Base-by-base conservation (phyloP, 441 rosid species). In the Lepidium campestre region DNA sequence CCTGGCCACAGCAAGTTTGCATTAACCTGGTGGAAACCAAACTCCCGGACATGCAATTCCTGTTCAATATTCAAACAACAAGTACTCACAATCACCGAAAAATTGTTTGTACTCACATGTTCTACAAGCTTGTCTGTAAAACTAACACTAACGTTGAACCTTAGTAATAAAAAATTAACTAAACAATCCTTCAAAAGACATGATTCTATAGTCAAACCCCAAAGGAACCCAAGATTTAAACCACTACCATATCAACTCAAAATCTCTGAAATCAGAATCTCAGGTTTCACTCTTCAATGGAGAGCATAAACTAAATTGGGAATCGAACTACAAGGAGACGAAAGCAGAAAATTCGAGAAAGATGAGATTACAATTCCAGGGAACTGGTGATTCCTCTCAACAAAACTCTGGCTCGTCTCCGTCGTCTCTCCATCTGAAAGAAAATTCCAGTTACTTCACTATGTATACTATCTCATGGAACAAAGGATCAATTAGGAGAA, bases 1-100 rank as follows among this genome's bases (percentile, higher is more conserved):
- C 99, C 97, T 0, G 99, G 99, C 99, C 99, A 93, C 9, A 90
- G 93, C 74, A 93, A 81, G 82, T 93, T 93, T 66, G 97, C 99
- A 86, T 93, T 93, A 67, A 89, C 75, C 77, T 85, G 86, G 53
- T 93, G 98, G 67, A 93, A 93, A 6, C 93, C 85, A 68, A 91
- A 93, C 67, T 93, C 99, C 18, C 89, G 77, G 61, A 93, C 76
- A 22, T 79, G 65, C 73, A 93, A 67, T 68, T 89, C 95, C 97
- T 93, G 86, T 71, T 75, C 27, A 48, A 9, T 35, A 31, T 31
- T 40, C 71, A 78, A 65, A 49, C 35, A 65, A 41, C 13, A 5
- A 53, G 29, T 13, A 22, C 29, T 47, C 58, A 70, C 4, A 46
- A 63, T 2, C 57, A 49, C 22, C 32, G 0, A 18, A 52, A 32